Conservation (phyloP, 805 yeast genomes). For the Saccharomycopsis schoenii region DNA sequence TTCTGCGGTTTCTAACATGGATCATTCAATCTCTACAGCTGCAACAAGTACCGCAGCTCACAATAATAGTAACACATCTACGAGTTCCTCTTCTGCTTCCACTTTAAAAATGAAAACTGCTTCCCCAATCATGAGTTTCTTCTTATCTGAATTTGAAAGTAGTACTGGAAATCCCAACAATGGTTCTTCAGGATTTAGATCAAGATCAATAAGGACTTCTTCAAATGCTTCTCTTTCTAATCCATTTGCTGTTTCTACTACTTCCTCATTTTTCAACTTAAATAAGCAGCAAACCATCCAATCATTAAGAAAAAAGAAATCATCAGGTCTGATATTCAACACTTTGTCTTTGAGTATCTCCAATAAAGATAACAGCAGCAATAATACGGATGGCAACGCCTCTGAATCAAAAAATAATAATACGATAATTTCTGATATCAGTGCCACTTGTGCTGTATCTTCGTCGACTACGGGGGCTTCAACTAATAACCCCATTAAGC, state of each 20-base stretch:
- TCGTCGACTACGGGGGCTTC: neutral
- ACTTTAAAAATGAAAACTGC: constrained; percentile 1
- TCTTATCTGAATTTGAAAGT: constrained; percentile 15
- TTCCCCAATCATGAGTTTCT: constrained; percentile 14
- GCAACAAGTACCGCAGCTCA: neutral
- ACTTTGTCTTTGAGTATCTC: neutral
- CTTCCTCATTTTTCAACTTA: neutral
- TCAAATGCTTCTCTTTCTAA: neutral
- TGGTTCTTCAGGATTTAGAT: neutral
- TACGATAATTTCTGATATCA: neutral
- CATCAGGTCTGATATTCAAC: constrained; percentile 1
- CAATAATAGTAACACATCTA: neutral
- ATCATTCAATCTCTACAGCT: neutral
- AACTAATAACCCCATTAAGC: neutral
- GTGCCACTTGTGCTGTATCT: neutral
- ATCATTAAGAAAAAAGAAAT: neutral
- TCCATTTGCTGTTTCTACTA: neutral
- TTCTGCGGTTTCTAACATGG: neutral
- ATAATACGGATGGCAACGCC: neutral
- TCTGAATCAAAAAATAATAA: neutral
- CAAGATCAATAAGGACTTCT: neutral
- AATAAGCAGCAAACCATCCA: neutral
- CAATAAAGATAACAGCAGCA: neutral
- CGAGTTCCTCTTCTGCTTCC: neutral
- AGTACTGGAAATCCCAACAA: neutral